These are phyloP conservation scores for Paragyromitra xinjiangensis DNA, from an alignment of 495 filamentous ascomycete genomes.

Conservation along the genomic window DNA sequence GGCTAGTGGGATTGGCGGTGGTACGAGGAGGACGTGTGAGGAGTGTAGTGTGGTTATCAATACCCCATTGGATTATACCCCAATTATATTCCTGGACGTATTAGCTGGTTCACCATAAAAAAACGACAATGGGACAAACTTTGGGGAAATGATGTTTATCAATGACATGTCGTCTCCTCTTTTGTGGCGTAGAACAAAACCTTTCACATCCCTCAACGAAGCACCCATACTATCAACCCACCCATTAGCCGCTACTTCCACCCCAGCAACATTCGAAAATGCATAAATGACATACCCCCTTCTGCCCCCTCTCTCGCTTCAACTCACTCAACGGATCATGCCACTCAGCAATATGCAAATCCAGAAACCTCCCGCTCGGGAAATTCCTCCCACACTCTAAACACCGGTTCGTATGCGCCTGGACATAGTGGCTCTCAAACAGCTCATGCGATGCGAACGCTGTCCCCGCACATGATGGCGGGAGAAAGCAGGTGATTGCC, in stretches of 20 bases:
- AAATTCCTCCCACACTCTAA: slow-evolving; percentile 60
- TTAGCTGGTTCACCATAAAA: background rate
- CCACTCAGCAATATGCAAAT: slow-evolving; percentile 88
- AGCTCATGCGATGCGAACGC: slow-evolving; percentile 77
- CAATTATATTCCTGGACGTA: slow-evolving; percentile 80
- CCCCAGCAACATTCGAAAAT: background rate
- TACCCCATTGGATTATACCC: slow-evolving; percentile 82
- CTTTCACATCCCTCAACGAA: slow-evolving; percentile 89
- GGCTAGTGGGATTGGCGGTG: background rate
- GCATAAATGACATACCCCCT: slow-evolving; percentile 71
- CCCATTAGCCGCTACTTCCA: slow-evolving; percentile 23
- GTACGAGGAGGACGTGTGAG: slow-evolving; percentile 66
- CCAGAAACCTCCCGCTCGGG: slow-evolving; percentile 67
- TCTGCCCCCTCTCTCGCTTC: slow-evolving; percentile 80
- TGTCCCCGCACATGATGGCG: slow-evolving; percentile 46
- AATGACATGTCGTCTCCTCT: slow-evolving; percentile 83
- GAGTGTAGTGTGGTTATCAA: slow-evolving; percentile 83
- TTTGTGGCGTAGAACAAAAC: slow-evolving; percentile 83
- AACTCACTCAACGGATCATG: slow-evolving; percentile 82
- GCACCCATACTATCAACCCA: slow-evolving; percentile 74
- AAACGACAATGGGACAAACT: slow-evolving; percentile 57
- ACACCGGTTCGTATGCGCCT: slow-evolving; percentile 85
- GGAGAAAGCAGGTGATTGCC: slow-evolving; percentile 51
- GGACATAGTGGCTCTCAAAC: slow-evolving; percentile 86
- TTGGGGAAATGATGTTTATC: slow-evolving; percentile 95